phyloP scores from a whole-genome alignment of 2,329 filamentous ascomycete genomes.

The Penicillium janthinellum region DNA sequence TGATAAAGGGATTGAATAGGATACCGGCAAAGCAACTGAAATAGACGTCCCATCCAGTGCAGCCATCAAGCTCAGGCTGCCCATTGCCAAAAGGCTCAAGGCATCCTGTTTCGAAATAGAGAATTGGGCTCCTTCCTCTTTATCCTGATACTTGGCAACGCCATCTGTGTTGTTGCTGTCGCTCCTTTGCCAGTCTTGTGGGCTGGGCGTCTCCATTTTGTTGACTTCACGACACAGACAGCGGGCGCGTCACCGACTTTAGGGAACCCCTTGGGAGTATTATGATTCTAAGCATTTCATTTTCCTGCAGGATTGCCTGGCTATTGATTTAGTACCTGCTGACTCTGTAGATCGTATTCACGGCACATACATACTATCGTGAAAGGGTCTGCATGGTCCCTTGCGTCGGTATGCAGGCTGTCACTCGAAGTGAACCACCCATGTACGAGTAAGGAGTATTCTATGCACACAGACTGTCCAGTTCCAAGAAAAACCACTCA shows the following conservation, averaged over 20 bases:
- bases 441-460: too few relatives aligned
- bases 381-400: background rate
- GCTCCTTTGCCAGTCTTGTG: background rate
- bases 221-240: background rate
- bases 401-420: background rate
- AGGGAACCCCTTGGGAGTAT: background rate
- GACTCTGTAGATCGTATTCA: too few relatives aligned
- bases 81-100: constrained; percentile 16
- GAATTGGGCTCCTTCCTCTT: background rate
- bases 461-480: too few relatives aligned
- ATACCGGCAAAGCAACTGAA: constrained; percentile 59
- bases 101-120: background rate
- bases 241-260: background rate
- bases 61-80: constrained; percentile 61
- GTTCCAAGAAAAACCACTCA: too few relatives aligned
- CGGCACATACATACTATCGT: too few relatives aligned
- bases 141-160: background rate
- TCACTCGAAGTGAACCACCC: background rate
- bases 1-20: background rate
- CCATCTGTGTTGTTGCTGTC: background rate
- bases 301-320: too few relatives aligned
- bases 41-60: constrained; percentile 68
- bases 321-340: too few relatives aligned
- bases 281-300: too few relatives aligned
- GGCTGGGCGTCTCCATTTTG: background rate